Percentiles rank a stretch among this genome's conserved stretches.
phyloP scores from a whole-genome alignment of 768 basidiomycete genomes.

The Pulveroboletus sp. region DNA sequence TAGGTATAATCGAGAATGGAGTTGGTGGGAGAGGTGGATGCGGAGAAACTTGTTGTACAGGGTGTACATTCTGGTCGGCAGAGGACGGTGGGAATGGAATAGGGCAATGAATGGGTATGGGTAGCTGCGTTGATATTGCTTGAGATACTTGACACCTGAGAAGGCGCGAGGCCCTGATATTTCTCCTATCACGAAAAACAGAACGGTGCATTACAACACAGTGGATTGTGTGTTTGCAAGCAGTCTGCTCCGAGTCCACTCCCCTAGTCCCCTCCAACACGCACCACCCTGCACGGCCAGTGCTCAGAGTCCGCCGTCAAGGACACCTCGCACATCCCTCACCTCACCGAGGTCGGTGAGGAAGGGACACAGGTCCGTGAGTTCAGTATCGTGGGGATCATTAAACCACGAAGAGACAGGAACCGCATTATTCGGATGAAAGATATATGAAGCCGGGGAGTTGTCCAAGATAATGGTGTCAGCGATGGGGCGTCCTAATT shows the following conservation, averaged over 20 bases:
- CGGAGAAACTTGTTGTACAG: constrained; percentile 19
- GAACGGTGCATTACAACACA: constrained; percentile 28
- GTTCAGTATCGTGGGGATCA: constrained; percentile 95
- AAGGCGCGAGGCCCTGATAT: constrained; percentile 24
- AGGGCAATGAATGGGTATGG: neutral
- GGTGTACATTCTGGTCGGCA: constrained; percentile 16
- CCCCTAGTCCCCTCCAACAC: constrained; percentile 15
- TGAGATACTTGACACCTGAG: constrained; percentile 13
- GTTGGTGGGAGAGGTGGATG: constrained; percentile 8
- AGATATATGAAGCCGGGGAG: constrained; percentile 98
- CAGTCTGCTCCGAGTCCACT: constrained; percentile 13
- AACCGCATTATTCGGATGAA: constrained; percentile 98
- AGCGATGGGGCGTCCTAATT: constrained; percentile 88
- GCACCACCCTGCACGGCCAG: constrained; percentile 17
- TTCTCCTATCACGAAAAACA: constrained; percentile 26
- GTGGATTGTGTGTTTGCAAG: constrained; percentile 20
- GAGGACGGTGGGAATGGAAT: constrained; percentile 5
- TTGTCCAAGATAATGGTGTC: constrained; percentile 99
- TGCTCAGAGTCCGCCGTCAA: constrained; percentile 75
- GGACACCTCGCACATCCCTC: constrained; percentile 86
- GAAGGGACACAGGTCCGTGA: constrained; percentile 94
- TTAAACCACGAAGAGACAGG: constrained; percentile 99
- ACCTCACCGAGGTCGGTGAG: constrained; percentile 80
- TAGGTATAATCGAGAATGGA: constrained; percentile 21
- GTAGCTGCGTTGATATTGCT: neutral